Evolutionary conservation across 768 basidiomycete genomes (phyloP).

Genomic region (Fomitopsis serialis): DNA sequence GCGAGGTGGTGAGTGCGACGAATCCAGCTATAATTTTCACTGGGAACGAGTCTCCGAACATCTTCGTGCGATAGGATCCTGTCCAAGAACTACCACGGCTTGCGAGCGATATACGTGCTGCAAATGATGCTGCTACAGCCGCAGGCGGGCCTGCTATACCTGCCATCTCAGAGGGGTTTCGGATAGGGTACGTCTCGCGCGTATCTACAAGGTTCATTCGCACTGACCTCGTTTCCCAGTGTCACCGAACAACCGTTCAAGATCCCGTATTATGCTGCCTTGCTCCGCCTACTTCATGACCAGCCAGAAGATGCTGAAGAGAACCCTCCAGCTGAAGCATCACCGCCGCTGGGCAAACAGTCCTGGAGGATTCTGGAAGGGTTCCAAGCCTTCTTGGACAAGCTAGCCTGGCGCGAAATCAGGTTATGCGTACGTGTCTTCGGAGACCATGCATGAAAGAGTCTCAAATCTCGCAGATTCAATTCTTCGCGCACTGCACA

Average conservation of each 20-base stretch:
- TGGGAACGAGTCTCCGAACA: neutral
- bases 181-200: slow-evolving; percentile 49
- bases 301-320: slow-evolving; percentile 33
- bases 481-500: slow-evolving; percentile 88
- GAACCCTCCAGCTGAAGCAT: slow-evolving; percentile 19
- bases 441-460: neutral
- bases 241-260: slow-evolving; percentile 94
- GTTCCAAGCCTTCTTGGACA: slow-evolving; percentile 85
- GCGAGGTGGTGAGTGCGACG: slow-evolving; percentile 80
- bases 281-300: slow-evolving; percentile 66
- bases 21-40: neutral
- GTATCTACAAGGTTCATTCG: neutral
- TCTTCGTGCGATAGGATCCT: slow-evolving; percentile 47
- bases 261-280: slow-evolving; percentile 81
- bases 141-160: slow-evolving; percentile 29
- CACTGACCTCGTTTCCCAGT: slow-evolving; percentile 30
- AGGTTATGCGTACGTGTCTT: slow-evolving; percentile 67
- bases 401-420: slow-evolving; percentile 85
- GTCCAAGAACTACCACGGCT: slow-evolving; percentile 63
- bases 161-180: slow-evolving; percentile 67
- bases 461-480: slow-evolving; percentile 50
- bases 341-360: slow-evolving; percentile 55
- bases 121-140: slow-evolving; percentile 40
- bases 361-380: slow-evolving; percentile 87
- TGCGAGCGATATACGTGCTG: slow-evolving; percentile 58